These are phyloP conservation scores for Candida morakotiae DNA, from an alignment of 805 yeast genomes.

Conservation along the genomic window DNA sequence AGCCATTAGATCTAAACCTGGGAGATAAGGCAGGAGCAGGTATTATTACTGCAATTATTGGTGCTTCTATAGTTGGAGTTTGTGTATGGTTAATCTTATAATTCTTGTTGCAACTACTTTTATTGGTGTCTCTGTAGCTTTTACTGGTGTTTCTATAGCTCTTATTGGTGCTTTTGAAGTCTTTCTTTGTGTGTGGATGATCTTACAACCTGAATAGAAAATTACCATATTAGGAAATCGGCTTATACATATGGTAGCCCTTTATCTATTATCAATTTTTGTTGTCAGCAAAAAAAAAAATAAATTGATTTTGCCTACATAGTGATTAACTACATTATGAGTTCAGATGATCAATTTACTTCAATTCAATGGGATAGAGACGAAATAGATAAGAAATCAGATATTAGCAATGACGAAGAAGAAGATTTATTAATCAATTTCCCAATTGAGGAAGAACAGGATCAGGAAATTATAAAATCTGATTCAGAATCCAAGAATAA, in stretches of 20 bases:
- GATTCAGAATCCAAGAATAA: not conserved
- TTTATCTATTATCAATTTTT: not conserved
- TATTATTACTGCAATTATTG: slow-evolving; percentile 69
- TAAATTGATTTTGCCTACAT: not conserved
- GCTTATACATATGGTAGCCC: not conserved
- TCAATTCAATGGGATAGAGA: slow-evolving; percentile 56
- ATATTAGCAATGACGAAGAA: not conserved
- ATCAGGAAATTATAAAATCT: not conserved
- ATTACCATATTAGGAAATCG: too few species aligned
- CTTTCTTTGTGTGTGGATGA: too few species aligned
- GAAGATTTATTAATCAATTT: slow-evolving; percentile 2
- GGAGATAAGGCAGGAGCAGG: slow-evolving; percentile 90
- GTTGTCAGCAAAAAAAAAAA: slow-evolving; percentile 5
- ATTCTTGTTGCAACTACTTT: not conserved
- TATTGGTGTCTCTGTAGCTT: too few species aligned
- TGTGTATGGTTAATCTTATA: slow-evolving; percentile 41
- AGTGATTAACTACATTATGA: slow-evolving; percentile 12
- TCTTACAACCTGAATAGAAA: too few species aligned
- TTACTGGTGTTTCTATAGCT: too few species aligned
- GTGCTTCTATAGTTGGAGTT: slow-evolving; percentile 39
- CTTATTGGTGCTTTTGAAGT: too few species aligned
- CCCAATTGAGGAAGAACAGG: slow-evolving; percentile 4
- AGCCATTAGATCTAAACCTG: slow-evolving; percentile 38
- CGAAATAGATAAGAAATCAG: slow-evolving; percentile 5
- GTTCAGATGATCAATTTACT: slow-evolving; percentile 47